Evolutionary conservation across 768 basidiomycete species (phyloP), one percentile per base, ranked within the genome.

Genomic region (Mycena albidolilacea): DNA sequence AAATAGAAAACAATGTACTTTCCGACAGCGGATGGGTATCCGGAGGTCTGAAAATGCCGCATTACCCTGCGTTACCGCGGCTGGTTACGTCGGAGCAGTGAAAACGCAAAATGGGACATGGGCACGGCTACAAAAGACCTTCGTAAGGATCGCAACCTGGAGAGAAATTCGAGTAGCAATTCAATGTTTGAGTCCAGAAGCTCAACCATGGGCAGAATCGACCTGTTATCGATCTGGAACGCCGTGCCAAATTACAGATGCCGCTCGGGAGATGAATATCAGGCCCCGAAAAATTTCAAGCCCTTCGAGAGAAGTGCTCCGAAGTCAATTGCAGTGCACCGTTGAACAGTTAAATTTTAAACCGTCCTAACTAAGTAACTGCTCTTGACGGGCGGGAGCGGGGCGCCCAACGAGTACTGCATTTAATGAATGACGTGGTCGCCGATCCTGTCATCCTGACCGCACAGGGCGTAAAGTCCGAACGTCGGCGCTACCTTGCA

Each of bases 401-500:
- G 35, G 0, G 50, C 50, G 52, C 54, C 30, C 41, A 44, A 30
- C 10, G 21, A 58, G 61, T 44, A 58, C 37, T 15, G 69, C 54
- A 58, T 70, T 64, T 48, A 58, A 64, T 70, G 69, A 63, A 69
- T 55, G 15, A 57, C 52, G 54, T 44, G 21, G 14, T 17, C 37
- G 60, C 10, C 62, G 61, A 41, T 15, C 23, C 23, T 5, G 19
- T 35, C 30, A 41, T 15, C 23, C 23, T 5, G 19, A 43, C 30
- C 55, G 12, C 23, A 21, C 15, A n/a, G 21, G 23, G 23, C 21
- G 43, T 21, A 64, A 64, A 50, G 17, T 64, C 62, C 44, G 62
- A 50, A 64, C 10, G n/a, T 46, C 14, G 6, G 14, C 44, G 44
- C 44, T 46, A 23, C 62, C 46, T 35, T n/a, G 7, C 50, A 21